These are phyloP conservation scores for Clonostachys solani DNA, from an alignment of 2,329 filamentous ascomycete species.

Conservation along the genomic window DNA sequence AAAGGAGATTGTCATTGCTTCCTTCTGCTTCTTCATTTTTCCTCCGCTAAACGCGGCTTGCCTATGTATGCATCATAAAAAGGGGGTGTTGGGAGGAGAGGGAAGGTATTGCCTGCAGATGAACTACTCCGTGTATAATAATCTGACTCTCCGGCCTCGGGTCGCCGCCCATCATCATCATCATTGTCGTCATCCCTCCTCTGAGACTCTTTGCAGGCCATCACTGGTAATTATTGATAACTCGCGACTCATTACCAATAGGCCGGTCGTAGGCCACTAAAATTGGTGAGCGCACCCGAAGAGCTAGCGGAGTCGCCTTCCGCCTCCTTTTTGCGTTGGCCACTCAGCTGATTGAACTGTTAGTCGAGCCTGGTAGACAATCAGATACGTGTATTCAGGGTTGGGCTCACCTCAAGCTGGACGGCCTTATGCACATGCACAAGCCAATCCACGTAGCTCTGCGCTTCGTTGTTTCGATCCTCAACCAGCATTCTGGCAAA, in stretches of 20 bases:
- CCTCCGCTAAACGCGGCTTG: too few species aligned
- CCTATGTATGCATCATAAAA: too few species aligned
- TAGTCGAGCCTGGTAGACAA: not conserved
- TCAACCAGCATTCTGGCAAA: slow-evolving; percentile 89
- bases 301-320: slow-evolving; percentile 28
- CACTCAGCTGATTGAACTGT: slow-evolving; percentile 46
- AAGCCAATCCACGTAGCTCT: slow-evolving; percentile 98
- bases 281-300: slow-evolving; percentile 44
- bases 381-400: too few species aligned
- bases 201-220: too few species aligned
- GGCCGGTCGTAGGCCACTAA: slow-evolving; percentile 53
- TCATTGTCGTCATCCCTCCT: too few species aligned
- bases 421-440: slow-evolving; percentile 93
- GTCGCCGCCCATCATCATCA: too few species aligned
- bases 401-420: slow-evolving; percentile 70
- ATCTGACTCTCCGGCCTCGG: not conserved
- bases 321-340: slow-evolving; percentile 68
- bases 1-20: too few species aligned
- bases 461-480: slow-evolving; percentile 95
- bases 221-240: too few species aligned
- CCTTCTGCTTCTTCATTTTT: too few species aligned
- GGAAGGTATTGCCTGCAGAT: slow-evolving; percentile 4
- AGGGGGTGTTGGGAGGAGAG: too few species aligned
- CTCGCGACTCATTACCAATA: slow-evolving; percentile 45
- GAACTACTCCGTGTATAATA: not conserved